These are phyloP conservation scores for Auriculariales sp. DNA, from an alignment of 768 basidiomycete species.

Conservation along the genomic window DNA sequence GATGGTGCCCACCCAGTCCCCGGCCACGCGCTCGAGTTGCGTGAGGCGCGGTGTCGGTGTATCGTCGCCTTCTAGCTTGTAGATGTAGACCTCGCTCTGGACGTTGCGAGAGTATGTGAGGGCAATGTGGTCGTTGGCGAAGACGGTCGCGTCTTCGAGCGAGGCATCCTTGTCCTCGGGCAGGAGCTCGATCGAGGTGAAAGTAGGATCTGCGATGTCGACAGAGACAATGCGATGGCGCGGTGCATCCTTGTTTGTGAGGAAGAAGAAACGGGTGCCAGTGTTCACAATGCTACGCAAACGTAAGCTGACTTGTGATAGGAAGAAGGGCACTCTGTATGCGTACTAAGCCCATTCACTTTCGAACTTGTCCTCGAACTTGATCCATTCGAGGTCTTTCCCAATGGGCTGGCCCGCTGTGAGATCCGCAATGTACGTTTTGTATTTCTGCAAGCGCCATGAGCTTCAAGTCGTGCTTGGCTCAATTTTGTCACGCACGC, in stretches of 20 bases:
- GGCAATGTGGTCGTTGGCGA: conserved; percentile 43
- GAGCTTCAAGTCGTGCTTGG: conserved; percentile 2
- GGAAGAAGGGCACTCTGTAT: neutral
- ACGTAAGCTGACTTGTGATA: conserved; percentile 2
- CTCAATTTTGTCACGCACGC: conserved; percentile 25
- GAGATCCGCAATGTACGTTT: conserved; percentile 61
- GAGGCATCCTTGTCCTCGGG: conserved; percentile 52
- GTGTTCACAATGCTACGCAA: conserved; percentile 44
- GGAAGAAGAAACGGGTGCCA: conserved; percentile 43
- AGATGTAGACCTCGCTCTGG: conserved; percentile 66
- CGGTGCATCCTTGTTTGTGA: conserved; percentile 52
- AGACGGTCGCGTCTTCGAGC: conserved; percentile 32
- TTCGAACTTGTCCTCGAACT: conserved; percentile 53
- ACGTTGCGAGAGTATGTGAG: conserved; percentile 63
- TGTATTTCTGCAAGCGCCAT: conserved; percentile 37
- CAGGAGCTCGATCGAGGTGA: conserved; percentile 43
- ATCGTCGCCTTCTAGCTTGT: conserved; percentile 39
- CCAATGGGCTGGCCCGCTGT: conserved; percentile 38
- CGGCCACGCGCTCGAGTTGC: conserved; percentile 39
- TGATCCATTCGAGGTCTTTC: conserved; percentile 55
- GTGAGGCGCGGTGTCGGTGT: too few relatives aligned
- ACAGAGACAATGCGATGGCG: conserved; percentile 51
- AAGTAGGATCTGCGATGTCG: conserved; percentile 35
- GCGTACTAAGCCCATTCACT: conserved; percentile 1
- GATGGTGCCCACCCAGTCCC: conserved; percentile 55